Evolutionary conservation across 2,329 filamentous ascomycete species (phyloP), one percentile per base, ranked within the genome.

Genomic region (Botrytis elliptica): DNA sequence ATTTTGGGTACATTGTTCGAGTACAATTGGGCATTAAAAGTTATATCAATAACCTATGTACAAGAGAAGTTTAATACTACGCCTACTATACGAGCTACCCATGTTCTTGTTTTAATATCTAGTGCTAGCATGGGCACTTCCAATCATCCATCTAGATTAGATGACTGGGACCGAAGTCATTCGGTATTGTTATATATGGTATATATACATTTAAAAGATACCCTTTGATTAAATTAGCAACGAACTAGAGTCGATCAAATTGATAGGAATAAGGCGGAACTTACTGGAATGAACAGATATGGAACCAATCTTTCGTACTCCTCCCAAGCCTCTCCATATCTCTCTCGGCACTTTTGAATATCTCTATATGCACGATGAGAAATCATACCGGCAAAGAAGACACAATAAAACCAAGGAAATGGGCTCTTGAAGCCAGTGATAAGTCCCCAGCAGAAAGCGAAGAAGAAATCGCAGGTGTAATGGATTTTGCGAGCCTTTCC

Each of bases 391-490:
- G 86, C 85, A 82, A 97, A 97, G 85, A 97, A 97, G 52, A 92
- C 82, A 0, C 93, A 92, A 81, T 97, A 95, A 83, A 97, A 96
- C 93, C 93, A 97, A 1, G 93, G 93, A 84, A 95, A 95, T 0
- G 93, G 93, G 80, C 91, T 93, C 62, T 85, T 85, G 83, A 95
- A 95, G 18, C 93, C 93, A 4, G 92, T 94, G 77, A 95, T 91
- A n/a, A 95, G 83, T 38, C 90, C 93, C 93, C 93, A 96, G 75
- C 86, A 88, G 72, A 93, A 81, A 10, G 93, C 91, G 80, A 95
- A 95, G 84, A 88, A 95, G 8, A 92, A 83, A 82, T 96, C 93
- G 81, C 92, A 94, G 1, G 91, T 90, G 83, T 96, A 96, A 83
- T 95, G 92, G 69, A 93, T 88, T 84, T 94, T 96, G 77, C 93